Evolutionary conservation across 371 early-diverging fungal species (phyloP), one percentile per base, ranked within the genome.

Genomic region (Mucor saturninus): DNA sequence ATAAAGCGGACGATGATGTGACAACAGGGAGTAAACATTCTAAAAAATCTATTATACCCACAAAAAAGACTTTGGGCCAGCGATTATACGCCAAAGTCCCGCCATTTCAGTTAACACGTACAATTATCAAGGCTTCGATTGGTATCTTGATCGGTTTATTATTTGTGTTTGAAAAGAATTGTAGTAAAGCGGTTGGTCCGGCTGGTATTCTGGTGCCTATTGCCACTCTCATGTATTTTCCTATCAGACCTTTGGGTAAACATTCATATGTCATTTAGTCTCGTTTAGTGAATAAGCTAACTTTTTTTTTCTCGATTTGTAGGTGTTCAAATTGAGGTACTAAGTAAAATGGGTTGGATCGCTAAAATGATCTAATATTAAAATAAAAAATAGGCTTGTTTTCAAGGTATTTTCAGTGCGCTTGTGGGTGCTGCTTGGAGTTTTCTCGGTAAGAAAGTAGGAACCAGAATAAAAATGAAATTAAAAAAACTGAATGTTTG

Each of bases 241-340:
- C 71, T 45, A 15, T 66, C 37, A 54, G 60, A 21, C 62, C 71
- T 28, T 53, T 71, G 39, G 71, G 71, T 71, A 65, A 8, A 26
- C 30, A 11, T 21, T 21, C 21, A 4, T 5, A 21, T 39, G 13
- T 54, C 30, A 43, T 13, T 45, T 61, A 9, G 13, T 26, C 35
- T n/a, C 21, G 14, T 21, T 14, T 31, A 11, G 15, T 40, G 28
- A 3, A 29, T 29, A 48, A 35, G 35, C 30, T 42, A 30, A 32
- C 11, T 46, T 13, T 50, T n/a, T 37, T 35, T 53, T 53, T 53
- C 13, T 29, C 21, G 32, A 26, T 40, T 21, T 21, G 21, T 21
- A 70, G 70, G 70, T 57, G 62, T 65, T 15, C 66, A 61, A 21
- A 55, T 59, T n/a, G 70, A 70, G 66, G 70, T 70, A 62, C 14